Conservation (phyloP, 306 rosid species). For the Cicer judaicum region DNA sequence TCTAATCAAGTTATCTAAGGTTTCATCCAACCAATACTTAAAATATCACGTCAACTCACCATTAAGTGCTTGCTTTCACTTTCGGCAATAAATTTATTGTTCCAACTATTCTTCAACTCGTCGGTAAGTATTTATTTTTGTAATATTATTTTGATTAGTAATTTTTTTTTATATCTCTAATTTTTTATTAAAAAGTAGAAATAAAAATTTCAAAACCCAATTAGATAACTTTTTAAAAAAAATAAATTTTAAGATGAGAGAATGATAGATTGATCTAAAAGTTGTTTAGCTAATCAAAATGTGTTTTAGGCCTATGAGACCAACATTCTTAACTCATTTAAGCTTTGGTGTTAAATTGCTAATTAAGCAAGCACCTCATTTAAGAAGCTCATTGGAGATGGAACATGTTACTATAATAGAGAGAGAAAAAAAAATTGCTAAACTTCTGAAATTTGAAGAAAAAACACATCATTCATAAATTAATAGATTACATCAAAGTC, state of each 20-base stretch:
- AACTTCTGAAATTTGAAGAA: conserved; percentile 47
- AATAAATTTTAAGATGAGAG: too few species aligned
- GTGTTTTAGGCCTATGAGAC: too few species aligned
- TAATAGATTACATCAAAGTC: conserved; percentile 46
- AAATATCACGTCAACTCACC: conserved; percentile 24
- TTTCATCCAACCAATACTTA: conserved; percentile 13
- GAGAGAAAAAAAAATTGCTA: conserved; percentile 33
- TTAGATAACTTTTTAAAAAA: too few species aligned
- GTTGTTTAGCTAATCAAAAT: too few species aligned
- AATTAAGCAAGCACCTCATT: background rate
- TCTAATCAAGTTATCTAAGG: background rate
- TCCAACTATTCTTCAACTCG: background rate
- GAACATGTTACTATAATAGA: background rate
- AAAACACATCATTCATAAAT: conserved; percentile 45
- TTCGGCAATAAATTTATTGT: conserved; percentile 27
- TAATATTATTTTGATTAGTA: too few species aligned
- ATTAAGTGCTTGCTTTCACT: conserved; percentile 34
- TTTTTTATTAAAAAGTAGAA: too few species aligned
- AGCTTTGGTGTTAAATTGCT: background rate
- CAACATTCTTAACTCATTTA: too few species aligned
- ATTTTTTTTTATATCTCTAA: too few species aligned
- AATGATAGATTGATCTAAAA: too few species aligned
- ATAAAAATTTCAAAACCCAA: too few species aligned
- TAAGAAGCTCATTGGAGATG: background rate
- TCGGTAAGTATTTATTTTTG: too few species aligned